Percentiles rank a stretch among this genome's conserved stretches.
Evolutionary conservation across 2,329 filamentous ascomycete species (phyloP).

Genomic region (Aspergillus hiratsukae): DNA sequence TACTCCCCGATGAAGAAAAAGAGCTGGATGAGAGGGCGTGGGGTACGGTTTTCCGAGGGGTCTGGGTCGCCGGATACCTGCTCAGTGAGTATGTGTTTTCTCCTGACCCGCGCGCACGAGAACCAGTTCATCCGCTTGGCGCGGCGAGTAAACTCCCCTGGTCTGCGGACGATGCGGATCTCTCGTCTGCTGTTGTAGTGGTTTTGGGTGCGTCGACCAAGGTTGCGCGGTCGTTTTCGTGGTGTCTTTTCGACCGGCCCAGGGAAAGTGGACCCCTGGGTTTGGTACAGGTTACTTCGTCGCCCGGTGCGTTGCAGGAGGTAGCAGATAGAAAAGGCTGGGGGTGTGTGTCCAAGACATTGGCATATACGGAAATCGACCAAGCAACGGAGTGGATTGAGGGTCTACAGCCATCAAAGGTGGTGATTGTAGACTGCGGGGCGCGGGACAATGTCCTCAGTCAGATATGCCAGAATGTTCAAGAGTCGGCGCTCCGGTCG

Average conservation of each 20-base stretch:
- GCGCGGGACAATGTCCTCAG: not conserved
- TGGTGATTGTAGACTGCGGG: conserved; percentile 10
- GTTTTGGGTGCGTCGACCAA: conserved; percentile 26
- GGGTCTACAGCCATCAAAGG: conserved; percentile 1
- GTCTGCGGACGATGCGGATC: conserved; percentile 28
- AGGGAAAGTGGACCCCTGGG: conserved; percentile 5
- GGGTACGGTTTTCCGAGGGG: conserved; percentile 21
- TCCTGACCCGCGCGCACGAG: not conserved
- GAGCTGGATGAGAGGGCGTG: conserved; percentile 14
- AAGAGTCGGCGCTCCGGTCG: not conserved
- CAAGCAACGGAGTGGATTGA: conserved; percentile 2
- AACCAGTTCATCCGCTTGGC: conserved; percentile 7
- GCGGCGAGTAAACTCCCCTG: conserved; percentile 20
- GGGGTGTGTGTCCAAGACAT: not conserved
- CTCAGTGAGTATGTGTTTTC: conserved; percentile 30
- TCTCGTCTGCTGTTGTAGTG: conserved; percentile 31
- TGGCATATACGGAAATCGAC: conserved; percentile 3
- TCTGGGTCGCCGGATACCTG: conserved; percentile 26
- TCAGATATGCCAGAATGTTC: conserved; percentile 1
- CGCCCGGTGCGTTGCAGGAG: conserved; percentile 2
- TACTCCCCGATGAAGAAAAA: conserved; percentile 1
- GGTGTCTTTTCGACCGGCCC: conserved; percentile 1
- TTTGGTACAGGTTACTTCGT: conserved; percentile 8
- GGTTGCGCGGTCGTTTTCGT: conserved; percentile 19
- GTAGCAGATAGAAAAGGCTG: not conserved